These are phyloP conservation scores for Kandelia obovata DNA, from an alignment of 345 rosid genomes.

Conservation along the genomic window DNA sequence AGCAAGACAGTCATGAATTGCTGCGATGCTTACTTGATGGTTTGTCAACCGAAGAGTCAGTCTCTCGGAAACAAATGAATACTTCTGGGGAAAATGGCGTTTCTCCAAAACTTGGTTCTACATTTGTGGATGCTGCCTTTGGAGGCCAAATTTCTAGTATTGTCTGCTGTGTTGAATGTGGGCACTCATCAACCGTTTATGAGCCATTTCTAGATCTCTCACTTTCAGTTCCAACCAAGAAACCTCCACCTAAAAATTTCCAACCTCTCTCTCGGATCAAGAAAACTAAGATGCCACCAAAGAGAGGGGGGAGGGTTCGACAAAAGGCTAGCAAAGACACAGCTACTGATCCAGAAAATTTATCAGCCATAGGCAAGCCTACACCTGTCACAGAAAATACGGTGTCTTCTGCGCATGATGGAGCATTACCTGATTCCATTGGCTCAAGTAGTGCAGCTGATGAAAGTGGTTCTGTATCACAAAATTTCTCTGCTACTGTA, in stretches of 20 bases:
- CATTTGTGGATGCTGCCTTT: slow-evolving; percentile 73
- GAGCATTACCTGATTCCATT: slow-evolving; percentile 22
- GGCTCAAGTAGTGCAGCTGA: slow-evolving; percentile 22
- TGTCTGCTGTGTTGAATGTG: slow-evolving; percentile 79
- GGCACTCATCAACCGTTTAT: slow-evolving; percentile 77
- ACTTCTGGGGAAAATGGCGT: slow-evolving; percentile 30
- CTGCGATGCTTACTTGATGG: slow-evolving; percentile 81
- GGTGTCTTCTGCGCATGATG: slow-evolving; percentile 26
- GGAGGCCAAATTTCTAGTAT: slow-evolving; percentile 89
- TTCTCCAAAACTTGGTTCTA: slow-evolving; percentile 39
- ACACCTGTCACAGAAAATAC: slow-evolving; percentile 20
- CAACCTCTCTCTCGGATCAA: slow-evolving; percentile 55
- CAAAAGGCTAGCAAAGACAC: slow-evolving; percentile 46
- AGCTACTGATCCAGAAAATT: slow-evolving; percentile 29
- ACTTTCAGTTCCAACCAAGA: slow-evolving; percentile 82
- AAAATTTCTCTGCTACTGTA: slow-evolving; percentile 22
- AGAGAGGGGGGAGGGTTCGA: slow-evolving; percentile 43
- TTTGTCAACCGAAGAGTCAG: slow-evolving; percentile 73
- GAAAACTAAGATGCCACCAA: slow-evolving; percentile 69
- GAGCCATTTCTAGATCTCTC: slow-evolving; percentile 97
- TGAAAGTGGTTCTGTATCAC: slow-evolving; percentile 28
- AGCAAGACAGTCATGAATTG: slow-evolving; percentile 96
- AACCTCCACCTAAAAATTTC: slow-evolving; percentile 53
- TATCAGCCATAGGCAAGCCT: slow-evolving; percentile 25
- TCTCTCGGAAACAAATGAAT: slow-evolving; percentile 40